Evolutionary conservation across 305 asterid genomes (phyloP), one percentile per base, ranked within the genome.

Genomic region (Stenogyne calaminthoides): DNA sequence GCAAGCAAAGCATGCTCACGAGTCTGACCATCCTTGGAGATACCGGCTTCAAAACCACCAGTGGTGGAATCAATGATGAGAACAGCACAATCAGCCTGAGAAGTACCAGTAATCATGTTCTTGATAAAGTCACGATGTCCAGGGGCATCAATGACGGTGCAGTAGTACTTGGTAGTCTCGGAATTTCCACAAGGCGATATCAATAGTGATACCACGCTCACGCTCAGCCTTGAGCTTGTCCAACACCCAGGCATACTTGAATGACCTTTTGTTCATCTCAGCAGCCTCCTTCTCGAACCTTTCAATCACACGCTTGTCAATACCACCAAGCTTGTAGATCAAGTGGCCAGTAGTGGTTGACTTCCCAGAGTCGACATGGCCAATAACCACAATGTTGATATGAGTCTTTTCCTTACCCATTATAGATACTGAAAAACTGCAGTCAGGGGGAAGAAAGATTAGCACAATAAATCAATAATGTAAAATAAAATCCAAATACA

Each of bases 201-300:
- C 91, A 16, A 88, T 88, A 60, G 95, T 88, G 14, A 88, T 88
- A 83, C 90, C 92, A 80, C 88, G 92, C 5, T 87, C 92, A 76
- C 93, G 86, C 87, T 88, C 93, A 32, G 91, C 93, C 87, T 88
- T 88, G 27, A 88, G 91, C 75, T 88, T 88, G 96, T 90, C 96
- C 7, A 90, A 86, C 61, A 91, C 95, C 97, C 97, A 91, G 5
- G 95, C 97, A 32, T 91, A 88, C 88, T 91, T 91, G 95, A 88
- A 91, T 12, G 97, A 91, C 87, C 95, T 88, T 82, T 91, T 91
- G 93, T 91, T 91, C 97, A 91, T 91, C 84, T 91, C 97, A 84
- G 97, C 95, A 71, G 97, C 97, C 73, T 91, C 97, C 80, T 91
- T 91, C 87, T 91, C 97, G 0, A 91, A 91, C 82, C 97, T 91